A percentile compares a stretch with the other conserved stretches of the same genome.
phyloP scores from a whole-genome alignment of 345 rosid species.

The Syzygium oleosum region DNA sequence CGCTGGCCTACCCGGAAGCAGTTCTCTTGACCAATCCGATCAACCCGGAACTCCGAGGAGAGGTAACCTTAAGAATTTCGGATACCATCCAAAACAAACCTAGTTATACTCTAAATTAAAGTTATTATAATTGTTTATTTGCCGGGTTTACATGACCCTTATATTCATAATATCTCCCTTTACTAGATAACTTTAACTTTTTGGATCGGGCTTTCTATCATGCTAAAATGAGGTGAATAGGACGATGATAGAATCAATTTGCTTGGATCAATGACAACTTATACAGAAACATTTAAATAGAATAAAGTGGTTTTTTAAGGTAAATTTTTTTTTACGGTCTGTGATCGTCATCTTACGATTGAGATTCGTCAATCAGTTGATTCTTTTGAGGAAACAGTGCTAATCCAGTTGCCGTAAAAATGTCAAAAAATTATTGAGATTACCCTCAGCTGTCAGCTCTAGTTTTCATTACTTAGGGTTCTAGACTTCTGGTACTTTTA shows the following conservation, averaged over 20 bases:
- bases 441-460: neutral
- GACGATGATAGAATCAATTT: too few relatives aligned
- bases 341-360: neutral
- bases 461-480: neutral
- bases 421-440: neutral
- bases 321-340: neutral
- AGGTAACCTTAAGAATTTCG: slow-evolving; percentile 29
- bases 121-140: neutral
- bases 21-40: slow-evolving; percentile 61
- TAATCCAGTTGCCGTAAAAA: neutral
- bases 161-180: fast-evolving
- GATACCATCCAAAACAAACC: fast-evolving
- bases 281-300: neutral
- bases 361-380: neutral
- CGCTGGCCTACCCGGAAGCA: slow-evolving; percentile 78
- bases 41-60: slow-evolving; percentile 47
- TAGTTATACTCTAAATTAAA: neutral
- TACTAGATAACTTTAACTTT: fast-evolving
- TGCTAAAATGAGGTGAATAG: neutral
- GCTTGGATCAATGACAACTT: neutral
- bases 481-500: neutral
- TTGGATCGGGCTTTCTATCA: neutral
- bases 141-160: neutral
- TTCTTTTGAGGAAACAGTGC: neutral
- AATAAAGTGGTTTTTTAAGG: neutral